Conservation (phyloP, 345 rosid genomes). For the Orychophragmus violaceus region DNA sequence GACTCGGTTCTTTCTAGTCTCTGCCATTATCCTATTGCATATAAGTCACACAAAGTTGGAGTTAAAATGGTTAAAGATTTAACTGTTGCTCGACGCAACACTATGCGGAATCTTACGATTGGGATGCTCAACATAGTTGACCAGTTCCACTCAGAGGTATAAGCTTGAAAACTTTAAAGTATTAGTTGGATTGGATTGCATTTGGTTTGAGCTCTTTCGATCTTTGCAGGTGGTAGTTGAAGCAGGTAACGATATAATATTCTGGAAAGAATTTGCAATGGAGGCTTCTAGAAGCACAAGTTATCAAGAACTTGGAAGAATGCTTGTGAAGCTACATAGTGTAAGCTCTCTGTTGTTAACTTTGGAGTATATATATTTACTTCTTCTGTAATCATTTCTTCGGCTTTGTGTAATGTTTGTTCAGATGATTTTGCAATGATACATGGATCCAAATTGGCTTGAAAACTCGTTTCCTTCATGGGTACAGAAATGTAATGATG, state of each 20-base stretch:
- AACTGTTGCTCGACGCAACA: conserved; percentile 70
- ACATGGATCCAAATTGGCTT: conserved; percentile 58
- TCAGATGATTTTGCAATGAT: conserved; percentile 71
- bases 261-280: too few relatives aligned
- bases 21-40: too few relatives aligned
- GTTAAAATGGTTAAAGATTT: too few relatives aligned
- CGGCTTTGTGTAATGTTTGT: conserved; percentile 5
- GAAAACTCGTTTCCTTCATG: too few relatives aligned
- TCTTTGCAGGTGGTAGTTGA: conserved; percentile 69
- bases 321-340: conserved; percentile 80
- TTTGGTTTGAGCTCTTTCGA: conserved; percentile 5
- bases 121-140: conserved; percentile 83
- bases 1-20: too few relatives aligned
- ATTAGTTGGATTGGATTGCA: background rate
- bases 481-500: too few relatives aligned
- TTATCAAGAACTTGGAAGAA: conserved; percentile 77
- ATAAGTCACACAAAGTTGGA: too few relatives aligned
- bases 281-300: too few relatives aligned
- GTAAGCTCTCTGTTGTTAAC: conserved; percentile 37
- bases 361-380: background rate
- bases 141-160: too few relatives aligned
- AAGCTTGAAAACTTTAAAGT: background rate
- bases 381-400: background rate
- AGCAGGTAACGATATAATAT: too few relatives aligned
- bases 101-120: conserved; percentile 78